Conservation (phyloP, 2,329 filamentous ascomycete species). For the Chaetomium olivaceum region DNA sequence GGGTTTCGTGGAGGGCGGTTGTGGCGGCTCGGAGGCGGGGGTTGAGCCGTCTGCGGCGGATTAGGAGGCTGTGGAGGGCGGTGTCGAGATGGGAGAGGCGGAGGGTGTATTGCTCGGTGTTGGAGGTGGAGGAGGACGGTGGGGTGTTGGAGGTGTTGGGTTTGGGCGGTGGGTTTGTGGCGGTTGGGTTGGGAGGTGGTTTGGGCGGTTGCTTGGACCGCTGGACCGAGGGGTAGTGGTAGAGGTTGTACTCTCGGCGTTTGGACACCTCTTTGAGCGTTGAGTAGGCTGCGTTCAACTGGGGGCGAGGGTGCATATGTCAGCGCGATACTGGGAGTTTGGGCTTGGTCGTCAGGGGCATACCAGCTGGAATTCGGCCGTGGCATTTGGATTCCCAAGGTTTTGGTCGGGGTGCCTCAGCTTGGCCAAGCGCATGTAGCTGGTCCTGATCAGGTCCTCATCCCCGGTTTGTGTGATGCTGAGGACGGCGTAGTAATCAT, state of each 20-base stretch:
- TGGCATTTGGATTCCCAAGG: slow-evolving; percentile 29
- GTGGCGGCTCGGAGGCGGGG: background rate
- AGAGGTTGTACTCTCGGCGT: background rate
- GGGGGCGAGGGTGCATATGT: background rate
- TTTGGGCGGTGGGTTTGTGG: background rate
- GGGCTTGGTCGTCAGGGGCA: background rate
- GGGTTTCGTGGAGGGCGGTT: background rate
- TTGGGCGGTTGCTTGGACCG: background rate
- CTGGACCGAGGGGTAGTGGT: background rate
- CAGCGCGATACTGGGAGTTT: background rate
- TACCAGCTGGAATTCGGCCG: slow-evolving; percentile 33
- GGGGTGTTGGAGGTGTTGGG: background rate
- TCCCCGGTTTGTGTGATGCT: slow-evolving; percentile 24
- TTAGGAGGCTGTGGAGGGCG: background rate
- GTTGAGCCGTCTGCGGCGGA: background rate
- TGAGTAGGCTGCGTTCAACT: background rate
- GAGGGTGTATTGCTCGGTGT: background rate
- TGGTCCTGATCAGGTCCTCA: slow-evolving; percentile 22
- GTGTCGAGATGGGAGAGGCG: background rate
- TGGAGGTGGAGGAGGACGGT: background rate
- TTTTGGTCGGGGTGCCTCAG: slow-evolving; percentile 35
- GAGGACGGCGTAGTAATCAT: slow-evolving; percentile 33
- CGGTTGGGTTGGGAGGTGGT: background rate
- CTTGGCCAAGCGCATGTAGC: slow-evolving; percentile 32
- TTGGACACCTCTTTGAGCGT: background rate